phyloP scores from a whole-genome alignment of 306 rosid genomes.

The Trichosanthes truncata region DNA sequence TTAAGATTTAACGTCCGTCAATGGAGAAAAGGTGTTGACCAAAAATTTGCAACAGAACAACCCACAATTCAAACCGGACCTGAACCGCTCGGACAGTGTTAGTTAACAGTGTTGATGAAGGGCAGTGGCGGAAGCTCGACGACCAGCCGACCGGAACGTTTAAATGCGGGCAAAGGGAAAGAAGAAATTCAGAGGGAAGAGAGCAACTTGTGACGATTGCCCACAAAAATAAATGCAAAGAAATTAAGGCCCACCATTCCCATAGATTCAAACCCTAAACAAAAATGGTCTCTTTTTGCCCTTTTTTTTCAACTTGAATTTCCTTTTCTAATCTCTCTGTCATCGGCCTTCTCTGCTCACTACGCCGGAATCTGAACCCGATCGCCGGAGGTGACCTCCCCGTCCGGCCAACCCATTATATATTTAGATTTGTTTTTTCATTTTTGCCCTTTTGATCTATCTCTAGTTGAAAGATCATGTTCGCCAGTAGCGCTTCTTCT shows the following conservation, averaged over 20 bases:
- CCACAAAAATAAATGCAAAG: slow-evolving; percentile 22
- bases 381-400: not conserved
- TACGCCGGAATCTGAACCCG: not conserved
- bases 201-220: slow-evolving; percentile 32
- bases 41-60: not conserved
- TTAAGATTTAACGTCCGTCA: not conserved
- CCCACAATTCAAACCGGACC: not conserved
- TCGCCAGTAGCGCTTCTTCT: not conserved
- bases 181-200: slow-evolving; percentile 7
- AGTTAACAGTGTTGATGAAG: not conserved
- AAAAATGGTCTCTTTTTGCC: not conserved
- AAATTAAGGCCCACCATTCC: slow-evolving; percentile 3
- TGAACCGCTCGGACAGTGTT: not conserved
- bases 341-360: not conserved
- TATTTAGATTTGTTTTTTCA: not conserved
- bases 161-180: slow-evolving; percentile 24
- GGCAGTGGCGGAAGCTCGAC: not conserved
- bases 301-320: not conserved
- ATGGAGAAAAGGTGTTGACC: not conserved
- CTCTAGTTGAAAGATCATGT: not conserved
- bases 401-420: not conserved
- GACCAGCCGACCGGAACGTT: slow-evolving; percentile 37
- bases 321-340: not conserved
- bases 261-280: slow-evolving; percentile 8
- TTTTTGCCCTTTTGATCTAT: slow-evolving; percentile 3